These are phyloP conservation scores for Phaeotremella skinneri DNA, from an alignment of 768 basidiomycete genomes.

Conservation along the genomic window DNA sequence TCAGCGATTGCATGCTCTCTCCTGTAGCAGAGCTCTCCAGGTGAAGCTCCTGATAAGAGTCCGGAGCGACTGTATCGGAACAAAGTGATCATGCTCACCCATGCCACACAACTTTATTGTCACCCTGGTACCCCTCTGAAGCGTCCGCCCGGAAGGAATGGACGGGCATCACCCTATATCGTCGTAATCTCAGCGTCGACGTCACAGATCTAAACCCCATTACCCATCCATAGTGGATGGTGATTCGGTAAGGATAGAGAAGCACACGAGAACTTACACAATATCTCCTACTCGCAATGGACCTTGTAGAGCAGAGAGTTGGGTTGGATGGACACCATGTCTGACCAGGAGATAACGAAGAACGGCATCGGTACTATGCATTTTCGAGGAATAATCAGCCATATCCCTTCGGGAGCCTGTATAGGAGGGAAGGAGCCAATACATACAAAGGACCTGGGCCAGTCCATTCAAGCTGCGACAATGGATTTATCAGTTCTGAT, in stretches of 20 bases:
- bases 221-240: too few relatives aligned
- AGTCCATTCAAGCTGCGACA: slow-evolving; percentile 25
- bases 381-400: neutral
- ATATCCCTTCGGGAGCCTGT: neutral
- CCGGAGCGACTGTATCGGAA: neutral
- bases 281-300: slow-evolving; percentile 16
- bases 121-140: slow-evolving; percentile 28
- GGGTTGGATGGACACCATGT: slow-evolving; percentile 15
- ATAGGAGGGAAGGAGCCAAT: neutral
- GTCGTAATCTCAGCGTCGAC: neutral
- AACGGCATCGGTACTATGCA: slow-evolving; percentile 25
- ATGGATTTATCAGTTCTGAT: neutral
- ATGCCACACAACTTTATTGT: slow-evolving; percentile 26
- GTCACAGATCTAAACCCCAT: too few relatives aligned
- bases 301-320: slow-evolving; percentile 8
- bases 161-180: slow-evolving; percentile 26
- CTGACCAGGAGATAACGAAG: slow-evolving; percentile 20
- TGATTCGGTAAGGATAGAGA: neutral
- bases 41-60: neutral
- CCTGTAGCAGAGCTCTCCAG: too few relatives aligned
- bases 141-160: slow-evolving; percentile 31
- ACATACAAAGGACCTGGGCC: slow-evolving; percentile 36
- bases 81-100: slow-evolving; percentile 13
- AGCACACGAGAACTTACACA: slow-evolving; percentile 10
- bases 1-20: neutral